phyloP scores from a whole-genome alignment of 139 green algal genomes.

The Chlamydomonas sp. region DNA sequence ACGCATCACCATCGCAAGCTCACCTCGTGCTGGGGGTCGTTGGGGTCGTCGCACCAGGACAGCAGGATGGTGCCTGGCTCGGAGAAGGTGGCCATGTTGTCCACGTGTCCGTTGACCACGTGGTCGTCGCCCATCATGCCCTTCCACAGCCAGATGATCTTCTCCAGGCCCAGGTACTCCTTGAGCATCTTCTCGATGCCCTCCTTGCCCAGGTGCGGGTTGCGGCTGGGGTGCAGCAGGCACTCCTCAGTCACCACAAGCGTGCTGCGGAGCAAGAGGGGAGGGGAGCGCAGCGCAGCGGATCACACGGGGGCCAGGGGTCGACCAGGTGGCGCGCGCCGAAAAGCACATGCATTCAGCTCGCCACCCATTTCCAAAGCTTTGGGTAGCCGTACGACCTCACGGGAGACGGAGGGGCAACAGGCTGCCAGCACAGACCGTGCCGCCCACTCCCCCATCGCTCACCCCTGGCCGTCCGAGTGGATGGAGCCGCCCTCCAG shows the following conservation, averaged over 20 bases:
- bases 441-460: background rate
- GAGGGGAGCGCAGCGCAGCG: background rate
- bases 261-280: slow-evolving; percentile 52
- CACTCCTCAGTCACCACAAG: slow-evolving; percentile 80
- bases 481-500: slow-evolving; percentile 83
- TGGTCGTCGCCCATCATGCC: slow-evolving; percentile 71
- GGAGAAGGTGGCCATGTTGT: slow-evolving; percentile 82
- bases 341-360: background rate
- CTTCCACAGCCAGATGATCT: slow-evolving; percentile 84
- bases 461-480: slow-evolving; percentile 67
- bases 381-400: background rate
- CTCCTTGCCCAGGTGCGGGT: slow-evolving; percentile 69
- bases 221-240: slow-evolving; percentile 79
- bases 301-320: background rate
- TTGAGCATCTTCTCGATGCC: slow-evolving; percentile 72
- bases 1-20: too few relatives aligned
- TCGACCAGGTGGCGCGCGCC: background rate
- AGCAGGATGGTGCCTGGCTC: slow-evolving; percentile 74
- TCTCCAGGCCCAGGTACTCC: slow-evolving; percentile 74
- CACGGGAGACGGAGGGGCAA: background rate
- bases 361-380: background rate
- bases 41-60: slow-evolving; percentile 75
- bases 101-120: slow-evolving; percentile 79
- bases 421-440: background rate
- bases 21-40: slow-evolving; percentile 60